These are phyloP conservation scores for Salix udensis DNA, from an alignment of 345 rosid genomes.

Conservation along the genomic window DNA sequence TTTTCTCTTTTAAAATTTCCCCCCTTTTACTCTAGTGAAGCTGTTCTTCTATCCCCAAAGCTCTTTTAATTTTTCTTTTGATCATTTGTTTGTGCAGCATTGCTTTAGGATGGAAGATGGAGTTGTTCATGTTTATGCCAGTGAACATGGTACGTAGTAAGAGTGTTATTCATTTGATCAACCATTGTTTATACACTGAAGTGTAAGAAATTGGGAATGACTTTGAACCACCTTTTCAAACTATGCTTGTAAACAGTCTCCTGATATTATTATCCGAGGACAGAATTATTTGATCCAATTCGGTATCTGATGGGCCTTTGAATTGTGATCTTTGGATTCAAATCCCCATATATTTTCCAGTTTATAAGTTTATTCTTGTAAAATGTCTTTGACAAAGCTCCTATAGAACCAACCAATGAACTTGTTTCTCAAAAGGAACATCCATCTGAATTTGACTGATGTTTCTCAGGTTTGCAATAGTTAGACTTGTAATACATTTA, in stretches of 20 bases:
- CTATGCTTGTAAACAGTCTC: neutral
- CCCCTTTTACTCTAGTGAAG: neutral
- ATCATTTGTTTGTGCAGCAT: slow-evolving; percentile 36
- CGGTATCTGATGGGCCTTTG: neutral
- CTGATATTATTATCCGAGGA: neutral
- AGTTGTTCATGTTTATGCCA: slow-evolving; percentile 45
- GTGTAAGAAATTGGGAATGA: neutral
- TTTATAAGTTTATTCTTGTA: neutral
- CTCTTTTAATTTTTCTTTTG: neutral
- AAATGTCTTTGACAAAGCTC: neutral
- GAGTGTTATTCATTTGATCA: neutral
- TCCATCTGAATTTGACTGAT: neutral
- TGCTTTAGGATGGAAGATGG: slow-evolving; percentile 50
- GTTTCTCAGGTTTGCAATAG: no score
- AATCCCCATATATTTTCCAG: neutral
- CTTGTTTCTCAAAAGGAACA: neutral
- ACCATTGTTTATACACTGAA: neutral
- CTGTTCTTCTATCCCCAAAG: neutral
- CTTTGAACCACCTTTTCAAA: neutral
- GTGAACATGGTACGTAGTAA: slow-evolving; percentile 32
- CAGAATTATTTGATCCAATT: neutral
- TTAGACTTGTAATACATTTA: no score
- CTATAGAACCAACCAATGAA: neutral
- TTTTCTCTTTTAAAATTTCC: neutral
- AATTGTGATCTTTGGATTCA: neutral